Conservation (phyloP, 495 filamentous ascomycete genomes). For the Penicillium coprophilum region DNA sequence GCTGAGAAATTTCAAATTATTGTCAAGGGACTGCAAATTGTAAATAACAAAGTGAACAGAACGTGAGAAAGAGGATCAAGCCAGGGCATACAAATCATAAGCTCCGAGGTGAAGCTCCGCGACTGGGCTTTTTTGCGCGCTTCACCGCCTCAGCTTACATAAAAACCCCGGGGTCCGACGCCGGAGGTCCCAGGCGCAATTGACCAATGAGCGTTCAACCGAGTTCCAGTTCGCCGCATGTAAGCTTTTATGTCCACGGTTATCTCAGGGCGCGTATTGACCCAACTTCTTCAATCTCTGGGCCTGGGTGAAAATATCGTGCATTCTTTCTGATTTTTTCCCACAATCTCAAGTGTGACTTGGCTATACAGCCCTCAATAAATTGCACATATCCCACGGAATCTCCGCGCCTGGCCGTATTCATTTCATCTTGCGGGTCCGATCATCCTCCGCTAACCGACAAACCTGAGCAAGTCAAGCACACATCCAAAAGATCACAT, state of each 20-base stretch:
- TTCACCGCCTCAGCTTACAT: conserved; percentile 19
- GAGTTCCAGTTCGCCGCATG: conserved; percentile 20
- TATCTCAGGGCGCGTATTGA: not conserved
- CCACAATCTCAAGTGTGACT: not conserved
- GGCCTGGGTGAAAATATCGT: not conserved
- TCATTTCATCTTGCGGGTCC: conserved; percentile 15
- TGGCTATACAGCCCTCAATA: not conserved
- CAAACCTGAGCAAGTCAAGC: conserved; percentile 10
- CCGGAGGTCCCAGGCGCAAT: conserved; percentile 20
- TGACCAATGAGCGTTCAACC: conserved; percentile 20
- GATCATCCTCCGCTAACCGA: conserved; percentile 23
- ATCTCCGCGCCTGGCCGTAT: not conserved
- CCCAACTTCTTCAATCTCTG: not conserved
- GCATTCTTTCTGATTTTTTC: not conserved
- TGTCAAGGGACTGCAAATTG: not conserved
- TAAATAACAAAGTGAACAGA: not conserved
- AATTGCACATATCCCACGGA: not conserved
- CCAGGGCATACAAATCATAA: not conserved
- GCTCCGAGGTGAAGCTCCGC: conserved; percentile 21
- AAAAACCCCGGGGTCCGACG: conserved; percentile 9
- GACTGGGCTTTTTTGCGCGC: conserved; percentile 25
- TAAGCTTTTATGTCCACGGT: conserved; percentile 27
- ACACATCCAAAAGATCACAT: not conserved
- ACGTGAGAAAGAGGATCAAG: not conserved
- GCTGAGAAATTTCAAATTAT: not conserved